Percentiles rank a stretch among this genome's conserved stretches.
phyloP scores from a whole-genome alignment of 495 filamentous ascomycete genomes.

The Hyphodiscus hymeniophilus region DNA sequence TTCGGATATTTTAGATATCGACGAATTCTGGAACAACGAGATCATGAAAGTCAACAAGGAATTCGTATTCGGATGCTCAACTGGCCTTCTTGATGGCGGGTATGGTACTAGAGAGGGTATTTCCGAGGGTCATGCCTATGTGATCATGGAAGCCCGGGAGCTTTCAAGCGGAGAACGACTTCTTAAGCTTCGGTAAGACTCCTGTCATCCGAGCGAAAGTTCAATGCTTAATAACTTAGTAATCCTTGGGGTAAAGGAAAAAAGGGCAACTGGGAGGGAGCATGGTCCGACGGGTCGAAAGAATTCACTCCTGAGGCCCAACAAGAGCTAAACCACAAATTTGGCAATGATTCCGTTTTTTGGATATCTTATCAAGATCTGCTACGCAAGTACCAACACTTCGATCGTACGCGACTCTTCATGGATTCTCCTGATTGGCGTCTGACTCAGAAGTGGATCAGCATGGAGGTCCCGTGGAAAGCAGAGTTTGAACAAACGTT shows the following conservation, averaged over 20 bases:
- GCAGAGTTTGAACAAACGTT: constrained; percentile 84
- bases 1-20: constrained; percentile 77
- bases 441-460: constrained; percentile 78
- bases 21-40: constrained; percentile 83
- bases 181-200: constrained; percentile 43
- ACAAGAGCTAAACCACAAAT: constrained; percentile 56
- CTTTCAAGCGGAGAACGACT: constrained; percentile 48
- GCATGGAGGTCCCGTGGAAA: constrained; percentile 76
- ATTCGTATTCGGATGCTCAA: constrained; percentile 80
- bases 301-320: constrained; percentile 92
- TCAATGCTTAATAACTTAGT: constrained; percentile 28
- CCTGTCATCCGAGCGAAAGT: not conserved
- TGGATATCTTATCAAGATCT: constrained; percentile 75
- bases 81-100: constrained; percentile 36
- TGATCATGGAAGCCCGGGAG: constrained; percentile 75
- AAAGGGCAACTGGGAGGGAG: constrained; percentile 61
- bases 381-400: constrained; percentile 76
- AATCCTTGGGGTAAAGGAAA: constrained; percentile 88
- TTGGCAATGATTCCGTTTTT: constrained; percentile 78
- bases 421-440: constrained; percentile 72
- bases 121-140: constrained; percentile 77
- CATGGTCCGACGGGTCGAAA: constrained; percentile 87
- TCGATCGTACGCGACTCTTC: constrained; percentile 85
- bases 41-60: constrained; percentile 77
- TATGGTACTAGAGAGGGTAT: constrained; percentile 60